Base-by-base conservation (phyloP, 345 rosid species). In the Boechera retrofracta region DNA sequence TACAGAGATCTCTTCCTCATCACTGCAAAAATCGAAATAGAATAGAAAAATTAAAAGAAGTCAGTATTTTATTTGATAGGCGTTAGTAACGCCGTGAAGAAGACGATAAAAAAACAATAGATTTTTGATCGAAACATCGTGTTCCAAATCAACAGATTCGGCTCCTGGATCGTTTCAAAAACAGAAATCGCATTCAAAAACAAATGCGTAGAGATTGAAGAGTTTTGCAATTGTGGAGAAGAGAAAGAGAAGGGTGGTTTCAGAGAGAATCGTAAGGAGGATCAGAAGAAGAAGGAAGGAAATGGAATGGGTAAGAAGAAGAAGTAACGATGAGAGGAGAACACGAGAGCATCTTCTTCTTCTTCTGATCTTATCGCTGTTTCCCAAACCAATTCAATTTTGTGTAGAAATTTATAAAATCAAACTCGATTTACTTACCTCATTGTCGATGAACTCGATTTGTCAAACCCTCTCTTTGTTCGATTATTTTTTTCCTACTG, bases 101-200 rank as follows among this genome's bases (percentile, higher is more conserved):
- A 21, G 21, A 21, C 21, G 21, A 1, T 21, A 21, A 21, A 21
- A 21, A 21, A 21, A 21, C 21, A 21, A 21, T 21, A 21, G 21
- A 21, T 21, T 21, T 21, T 21, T 21, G 21, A 21, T 21, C 90
- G 81, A 29, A 89, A 82, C 31, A 90, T 64, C 0, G 85, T 83
- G 79, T 89, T 89, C 90, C 92, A 90, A 26, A 89, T 81, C 26
- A 88, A 77, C 67, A 10, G 85, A 59, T 88, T 90, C 16, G 92
- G 92, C 42, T 87, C 84, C 36, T 80, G 71, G 35, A 87, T 82
- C 26, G 90, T 66, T 38, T 85, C 76, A 49, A 92, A 90, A 55
- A 87, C 61, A 5, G 63, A 84, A 7, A 87, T 74, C 15, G 89
- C 92, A 11, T 87, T 21, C 21, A 21, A 21, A 21, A 21, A 21